These are phyloP conservation scores for Colletotrichum sp. DNA, from an alignment of 2,329 filamentous ascomycete genomes.

Conservation along the genomic window DNA sequence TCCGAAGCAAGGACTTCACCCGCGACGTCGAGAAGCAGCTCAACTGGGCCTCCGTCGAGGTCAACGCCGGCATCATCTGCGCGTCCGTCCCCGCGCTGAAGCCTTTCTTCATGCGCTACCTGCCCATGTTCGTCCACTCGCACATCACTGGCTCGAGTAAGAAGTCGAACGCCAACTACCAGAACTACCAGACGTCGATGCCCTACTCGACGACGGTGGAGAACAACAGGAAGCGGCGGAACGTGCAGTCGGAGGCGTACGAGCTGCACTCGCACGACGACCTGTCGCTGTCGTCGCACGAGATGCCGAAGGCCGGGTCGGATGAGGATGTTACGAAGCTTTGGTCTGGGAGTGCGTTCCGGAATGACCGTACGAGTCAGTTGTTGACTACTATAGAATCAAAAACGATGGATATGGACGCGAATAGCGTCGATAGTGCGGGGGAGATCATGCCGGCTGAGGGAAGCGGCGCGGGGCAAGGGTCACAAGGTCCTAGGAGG, in stretches of 20 bases:
- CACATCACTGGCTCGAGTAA: background rate
- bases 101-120: conserved; percentile 23
- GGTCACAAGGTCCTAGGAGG: background rate
- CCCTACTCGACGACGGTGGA: conserved; percentile 9
- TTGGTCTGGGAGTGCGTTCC: conserved; percentile 11
- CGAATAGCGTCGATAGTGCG: background rate
- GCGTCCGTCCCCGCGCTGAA: conserved; percentile 23
- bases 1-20: conserved; percentile 28
- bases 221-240: conserved; percentile 18
- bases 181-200: background rate
- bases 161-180: background rate
- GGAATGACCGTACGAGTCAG: background rate
- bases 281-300: background rate
- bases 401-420: background rate
- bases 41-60: conserved; percentile 28
- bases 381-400: background rate
- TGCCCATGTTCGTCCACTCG: conserved; percentile 18
- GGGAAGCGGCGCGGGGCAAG: background rate
- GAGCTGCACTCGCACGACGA: conserved; percentile 16
- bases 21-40: conserved; percentile 31
- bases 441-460: background rate
- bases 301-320: background rate
- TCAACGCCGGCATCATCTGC: conserved; percentile 20
- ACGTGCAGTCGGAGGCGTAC: conserved; percentile 17
- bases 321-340: conserved; percentile 9